Base-by-base conservation (phyloP, 2,329 filamentous ascomycete species). In the Epichloe hybrida region DNA sequence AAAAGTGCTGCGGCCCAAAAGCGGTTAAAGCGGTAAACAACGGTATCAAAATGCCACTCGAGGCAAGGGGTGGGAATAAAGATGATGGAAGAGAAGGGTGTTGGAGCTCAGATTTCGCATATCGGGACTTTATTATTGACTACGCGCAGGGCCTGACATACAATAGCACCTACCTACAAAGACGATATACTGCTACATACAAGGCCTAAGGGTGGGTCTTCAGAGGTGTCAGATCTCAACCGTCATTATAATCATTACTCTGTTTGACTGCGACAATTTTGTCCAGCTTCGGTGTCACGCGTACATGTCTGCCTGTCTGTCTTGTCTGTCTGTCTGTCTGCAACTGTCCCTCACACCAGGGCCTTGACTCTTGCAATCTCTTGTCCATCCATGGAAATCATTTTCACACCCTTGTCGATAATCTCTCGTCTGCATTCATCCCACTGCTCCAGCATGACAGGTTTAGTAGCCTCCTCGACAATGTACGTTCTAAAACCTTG, bases 401-500 rank as follows among this genome's bases (percentile, higher is more conserved):
- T 69, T 43, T 62, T 68, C 35, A 91, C 81, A 1, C 85, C 86
- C 12, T 66, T 69, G 40, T 64, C 67, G 53, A 71, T 65, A 55
- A 93, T 71, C 48, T 78, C 77, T 50, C 60, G 59, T 59, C 72
- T 76, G 41, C 68, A 73, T 5, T 68, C 67, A 0, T 71, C 71
- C 85, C 84, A 88, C 15, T 54, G 61, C 1, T 63, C 72, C 7
- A 75, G 71, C 64, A 85, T 77, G 2, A 96, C 88, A 4, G 86
- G 77, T 63, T 74, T 81, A 5, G 86, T 90, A 8, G 75, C 89
- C 60, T 97, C 88, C 58, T 83, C 79, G 3, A 97, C 72, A 23
- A 97, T 76, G 65, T 76, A 87, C 4, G 85, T 86, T 58, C 66
- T 71, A 62, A 93, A 96, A 0, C 90, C 91, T 58, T 86, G 83